These are phyloP conservation scores for Kickxella alabastrina DNA, from an alignment of 192 early-diverging fungal genomes.

Conservation along the genomic window DNA sequence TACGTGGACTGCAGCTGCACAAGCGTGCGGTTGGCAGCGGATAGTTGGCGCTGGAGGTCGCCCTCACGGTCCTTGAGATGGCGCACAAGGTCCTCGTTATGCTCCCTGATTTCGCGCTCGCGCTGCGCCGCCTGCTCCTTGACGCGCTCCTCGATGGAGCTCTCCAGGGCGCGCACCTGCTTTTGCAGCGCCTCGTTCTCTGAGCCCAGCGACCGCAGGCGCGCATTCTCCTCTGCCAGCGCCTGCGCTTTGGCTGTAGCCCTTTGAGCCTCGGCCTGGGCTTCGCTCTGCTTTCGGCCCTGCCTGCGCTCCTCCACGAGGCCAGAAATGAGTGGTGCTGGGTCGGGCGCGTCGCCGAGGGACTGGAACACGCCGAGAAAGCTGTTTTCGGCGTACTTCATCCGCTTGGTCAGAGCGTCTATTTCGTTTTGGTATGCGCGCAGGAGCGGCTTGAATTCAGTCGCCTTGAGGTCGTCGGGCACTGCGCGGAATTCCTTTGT, in stretches of 20 bases:
- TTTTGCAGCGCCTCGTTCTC: conserved; percentile 7
- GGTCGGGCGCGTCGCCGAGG: conserved; percentile 80
- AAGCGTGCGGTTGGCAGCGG: conserved; percentile 72
- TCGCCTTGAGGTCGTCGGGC: conserved; percentile 72
- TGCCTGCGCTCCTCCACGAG: conserved; percentile 19
- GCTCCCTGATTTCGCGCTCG: conserved; percentile 66
- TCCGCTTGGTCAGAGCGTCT: conserved; percentile 77
- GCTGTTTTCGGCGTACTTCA: conserved; percentile 75
- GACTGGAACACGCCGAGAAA: conserved; percentile 80
- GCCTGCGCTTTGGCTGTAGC: conserved; percentile 39
- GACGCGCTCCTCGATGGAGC: conserved; percentile 63
- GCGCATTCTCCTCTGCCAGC: conserved; percentile 55
- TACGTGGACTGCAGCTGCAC: conserved; percentile 62
- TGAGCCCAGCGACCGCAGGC: conserved; percentile 54
- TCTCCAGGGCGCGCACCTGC: conserved; percentile 8
- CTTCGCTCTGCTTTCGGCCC: conserved; percentile 19
- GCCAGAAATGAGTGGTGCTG: conserved; percentile 64
- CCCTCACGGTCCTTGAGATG: conserved; percentile 82
- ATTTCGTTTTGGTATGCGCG: conserved; percentile 92
- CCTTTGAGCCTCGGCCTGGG: conserved; percentile 21
- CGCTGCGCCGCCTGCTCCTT: conserved; percentile 63
- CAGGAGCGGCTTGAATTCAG: conserved; percentile 72
- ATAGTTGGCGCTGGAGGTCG: conserved; percentile 76
- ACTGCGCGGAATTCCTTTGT: conserved; percentile 85
- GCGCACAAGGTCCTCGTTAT: conserved; percentile 75